Base-by-base conservation (phyloP, 2,329 filamentous ascomycete genomes). In the Colletotrichum tofieldiae region DNA sequence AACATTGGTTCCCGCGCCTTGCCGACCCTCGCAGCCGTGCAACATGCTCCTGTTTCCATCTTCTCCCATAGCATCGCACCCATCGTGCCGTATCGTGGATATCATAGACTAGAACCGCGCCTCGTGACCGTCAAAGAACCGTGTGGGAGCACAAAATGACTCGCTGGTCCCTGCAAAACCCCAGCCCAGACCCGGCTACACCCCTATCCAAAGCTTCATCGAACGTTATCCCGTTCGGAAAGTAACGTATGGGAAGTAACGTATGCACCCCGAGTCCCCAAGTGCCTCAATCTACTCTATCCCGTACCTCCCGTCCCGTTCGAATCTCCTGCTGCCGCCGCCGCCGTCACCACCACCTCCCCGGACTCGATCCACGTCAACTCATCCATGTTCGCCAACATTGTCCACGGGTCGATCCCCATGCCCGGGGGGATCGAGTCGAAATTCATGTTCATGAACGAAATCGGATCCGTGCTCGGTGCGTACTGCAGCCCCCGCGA, bases 401-500 rank as follows among this genome's bases (percentile, higher is more conserved):
- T 56, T 9, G 56, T 61, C 68, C 72, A 73, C 54, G 72, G 72
- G 23, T 73, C 64, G 7, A 73, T 61, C 9, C 54, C 72, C 23
- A 56, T 60, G 6, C 70, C 72, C 26, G 51, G n/a, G 16, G 49
- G 39, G 14, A 45, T 62, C 1, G 45, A 29, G 14, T 41, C 56
- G 16, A 59, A 45, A 20, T 64, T 52, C 43, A 65, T 47, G 32
- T 72, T 62, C 23, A 60, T 35, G n/a, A 70, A 70, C 1, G 70
- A 72, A 16, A 41, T 35, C 20, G 66, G 65, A 16, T 72, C 70
- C 20, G 66, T 49, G 70, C 70, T 70, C 1, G 70, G 70, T 16
- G 70, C 70, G 47, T 72, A 72, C 20, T 72, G 70, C 45, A 72
- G 43, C 0, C 70, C 70, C 39, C 65, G 59, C 23, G 70, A 72